phyloP scores from a whole-genome alignment of 208 protist genomes.

The Trypanosoma melophagium region DNA sequence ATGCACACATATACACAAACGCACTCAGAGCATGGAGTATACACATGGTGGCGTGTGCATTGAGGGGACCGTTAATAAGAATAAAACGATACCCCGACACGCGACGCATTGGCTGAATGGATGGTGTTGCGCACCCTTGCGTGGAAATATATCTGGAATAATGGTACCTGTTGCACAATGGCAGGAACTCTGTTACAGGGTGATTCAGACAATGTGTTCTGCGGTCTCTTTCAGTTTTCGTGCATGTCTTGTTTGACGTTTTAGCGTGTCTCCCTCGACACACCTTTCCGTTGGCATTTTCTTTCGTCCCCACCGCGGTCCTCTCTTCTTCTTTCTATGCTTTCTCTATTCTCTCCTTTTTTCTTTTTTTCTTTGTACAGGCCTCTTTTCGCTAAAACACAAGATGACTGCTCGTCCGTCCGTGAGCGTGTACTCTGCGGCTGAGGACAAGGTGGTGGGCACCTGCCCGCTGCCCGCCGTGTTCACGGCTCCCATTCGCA shows the following conservation, averaged over 20 bases:
- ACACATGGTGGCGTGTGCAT: too few relatives aligned
- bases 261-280: not conserved
- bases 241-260: not conserved
- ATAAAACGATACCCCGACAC: too few relatives aligned
- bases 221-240: too few relatives aligned
- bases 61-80: too few relatives aligned
- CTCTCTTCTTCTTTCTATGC: slow-evolving; percentile 3
- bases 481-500: slow-evolving; percentile 84
- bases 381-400: slow-evolving; percentile 33
- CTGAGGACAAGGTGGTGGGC: slow-evolving; percentile 76
- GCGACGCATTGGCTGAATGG: too few relatives aligned
- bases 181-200: too few relatives aligned
- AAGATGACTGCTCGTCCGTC: slow-evolving; percentile 82
- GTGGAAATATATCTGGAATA: too few relatives aligned
- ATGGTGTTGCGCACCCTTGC: too few relatives aligned
- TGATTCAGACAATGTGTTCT: too few relatives aligned
- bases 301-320: not conserved
- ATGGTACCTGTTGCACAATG: too few relatives aligned
- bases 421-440: slow-evolving; percentile 86
- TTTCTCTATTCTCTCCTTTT: not conserved
- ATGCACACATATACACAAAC: too few relatives aligned
- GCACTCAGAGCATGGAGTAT: too few relatives aligned
- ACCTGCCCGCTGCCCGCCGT: slow-evolving; percentile 77
- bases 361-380: not conserved
- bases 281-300: slow-evolving; percentile 6